Conservation (phyloP, 2,329 filamentous ascomycete genomes). For the Botryotinia calthae region DNA sequence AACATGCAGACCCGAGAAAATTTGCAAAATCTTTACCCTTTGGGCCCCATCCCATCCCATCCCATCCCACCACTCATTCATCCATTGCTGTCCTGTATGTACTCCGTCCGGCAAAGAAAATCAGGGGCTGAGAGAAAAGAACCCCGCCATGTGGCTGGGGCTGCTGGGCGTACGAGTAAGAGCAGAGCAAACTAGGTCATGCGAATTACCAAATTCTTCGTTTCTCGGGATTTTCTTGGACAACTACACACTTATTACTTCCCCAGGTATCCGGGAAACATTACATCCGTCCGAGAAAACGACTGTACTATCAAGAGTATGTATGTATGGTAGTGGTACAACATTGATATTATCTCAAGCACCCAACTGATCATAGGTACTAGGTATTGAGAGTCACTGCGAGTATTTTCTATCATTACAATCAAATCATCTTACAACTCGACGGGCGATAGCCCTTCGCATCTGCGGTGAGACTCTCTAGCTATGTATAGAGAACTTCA, state of each 20-base stretch:
- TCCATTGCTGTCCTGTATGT: too few species aligned
- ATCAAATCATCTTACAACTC: slow-evolving; percentile 4
- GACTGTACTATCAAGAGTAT: background rate
- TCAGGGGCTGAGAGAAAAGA: background rate
- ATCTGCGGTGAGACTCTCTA: background rate
- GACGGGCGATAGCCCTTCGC: background rate
- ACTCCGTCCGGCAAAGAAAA: background rate
- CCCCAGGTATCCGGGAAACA: background rate
- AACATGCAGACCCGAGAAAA: background rate
- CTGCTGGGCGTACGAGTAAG: too few species aligned
- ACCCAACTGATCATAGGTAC: background rate
- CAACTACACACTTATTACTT: background rate
- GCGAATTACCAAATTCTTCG: background rate
- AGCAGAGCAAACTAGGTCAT: background rate
- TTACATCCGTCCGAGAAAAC: background rate
- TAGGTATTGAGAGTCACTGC: background rate
- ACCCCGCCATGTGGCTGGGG: background rate
- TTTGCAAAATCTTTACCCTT: background rate
- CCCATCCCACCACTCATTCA: background rate
- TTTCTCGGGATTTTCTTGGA: background rate
- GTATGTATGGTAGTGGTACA: background rate
- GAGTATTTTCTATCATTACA: background rate
- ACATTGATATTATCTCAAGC: background rate
- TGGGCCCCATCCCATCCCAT: background rate
- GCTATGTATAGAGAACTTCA: background rate